Evolutionary conservation across 768 basidiomycete genomes (phyloP).

Genomic region (Tulasnella sp.): DNA sequence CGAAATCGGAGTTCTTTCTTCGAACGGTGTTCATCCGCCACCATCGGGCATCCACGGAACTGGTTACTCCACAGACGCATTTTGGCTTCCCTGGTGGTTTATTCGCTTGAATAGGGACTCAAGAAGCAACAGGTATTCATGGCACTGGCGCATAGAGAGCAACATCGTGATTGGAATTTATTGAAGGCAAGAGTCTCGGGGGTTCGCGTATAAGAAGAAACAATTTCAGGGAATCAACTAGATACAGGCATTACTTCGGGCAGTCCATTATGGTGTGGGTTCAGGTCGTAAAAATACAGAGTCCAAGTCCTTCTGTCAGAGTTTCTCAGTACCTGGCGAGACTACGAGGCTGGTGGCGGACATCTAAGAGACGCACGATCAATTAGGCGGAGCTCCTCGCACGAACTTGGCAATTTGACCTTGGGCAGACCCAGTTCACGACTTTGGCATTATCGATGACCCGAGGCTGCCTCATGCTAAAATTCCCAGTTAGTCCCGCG

Average conservation of each 20-base stretch:
- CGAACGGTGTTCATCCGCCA: constrained; percentile 19
- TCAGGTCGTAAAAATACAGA: constrained; percentile 8
- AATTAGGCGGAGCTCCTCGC: constrained; percentile 9
- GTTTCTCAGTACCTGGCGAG: neutral
- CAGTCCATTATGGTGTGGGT: constrained; percentile 17
- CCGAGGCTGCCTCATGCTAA: constrained; percentile 30
- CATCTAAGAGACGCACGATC: constrained; percentile 18
- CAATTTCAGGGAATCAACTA: neutral
- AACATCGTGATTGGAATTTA: neutral
- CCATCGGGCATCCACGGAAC: constrained; percentile 9
- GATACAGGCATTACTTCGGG: constrained; percentile 20
- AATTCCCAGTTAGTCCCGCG: neutral
- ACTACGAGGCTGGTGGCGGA: neutral
- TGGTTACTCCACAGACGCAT: constrained; percentile 9
- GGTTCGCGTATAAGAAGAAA: neutral
- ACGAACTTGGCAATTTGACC: neutral
- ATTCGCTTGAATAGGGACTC: neutral
- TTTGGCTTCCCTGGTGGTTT: constrained; percentile 5
- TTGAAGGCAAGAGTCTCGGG: neutral
- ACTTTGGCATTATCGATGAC: constrained; percentile 24
- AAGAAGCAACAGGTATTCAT: neutral
- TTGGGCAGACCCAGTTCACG: constrained; percentile 28
- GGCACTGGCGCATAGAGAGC: neutral
- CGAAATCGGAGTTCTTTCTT: constrained; percentile 8
- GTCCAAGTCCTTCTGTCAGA: constrained; percentile 19